Evolutionary conservation across 176 grass and related monocot species (phyloP), one percentile per base, ranked within the genome.

Genomic region (Ensete ventricosum): DNA sequence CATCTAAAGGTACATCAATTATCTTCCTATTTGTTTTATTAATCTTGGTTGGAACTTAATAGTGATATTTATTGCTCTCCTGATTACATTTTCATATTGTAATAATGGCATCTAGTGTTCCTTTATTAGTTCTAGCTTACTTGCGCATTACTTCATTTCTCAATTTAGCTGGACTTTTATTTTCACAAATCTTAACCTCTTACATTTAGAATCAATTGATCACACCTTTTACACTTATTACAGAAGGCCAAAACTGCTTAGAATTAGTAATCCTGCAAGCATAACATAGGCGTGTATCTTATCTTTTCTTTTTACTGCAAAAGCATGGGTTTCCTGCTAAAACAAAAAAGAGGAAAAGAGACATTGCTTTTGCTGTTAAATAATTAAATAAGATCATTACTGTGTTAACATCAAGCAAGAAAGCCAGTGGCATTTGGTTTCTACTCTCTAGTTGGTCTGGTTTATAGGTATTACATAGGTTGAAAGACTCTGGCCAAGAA

Each of bases 1-100:
- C 95, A 98, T 84, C 81, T 98, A 50, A 94, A 98, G 90, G 95
- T 93, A 89, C 77, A 50, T 22, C 53, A 66, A 34, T 67, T 74
- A 75, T 25, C 0, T 70, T 76, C 14, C 64, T 79, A 43, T 52
- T 55, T 25, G 78, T 79, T 50, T 14, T 14, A 64, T 77, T 53
- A 73, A 53, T 52, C 22, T 64, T 79, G 81, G 21, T 23, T 65
- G 50, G 19, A 77, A 49, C 53, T 72, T 57, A 13, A 54, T 69
- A 54, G 17, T n/a, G 12, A 12, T 69, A 11, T 49, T 11, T 26
- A 13, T 23, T 49, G 9, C 34, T 64, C 19, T 64, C 7, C 1
- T 51, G 2, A 9, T 64, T 34, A 23, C 48, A 12, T 69, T 69
- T 69, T 69, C 34, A 17, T 69, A 69, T 69, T 69, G 2, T 26